These are phyloP conservation scores for Silybum marianum DNA, from an alignment of 129 eudicot species.

Conservation along the genomic window DNA sequence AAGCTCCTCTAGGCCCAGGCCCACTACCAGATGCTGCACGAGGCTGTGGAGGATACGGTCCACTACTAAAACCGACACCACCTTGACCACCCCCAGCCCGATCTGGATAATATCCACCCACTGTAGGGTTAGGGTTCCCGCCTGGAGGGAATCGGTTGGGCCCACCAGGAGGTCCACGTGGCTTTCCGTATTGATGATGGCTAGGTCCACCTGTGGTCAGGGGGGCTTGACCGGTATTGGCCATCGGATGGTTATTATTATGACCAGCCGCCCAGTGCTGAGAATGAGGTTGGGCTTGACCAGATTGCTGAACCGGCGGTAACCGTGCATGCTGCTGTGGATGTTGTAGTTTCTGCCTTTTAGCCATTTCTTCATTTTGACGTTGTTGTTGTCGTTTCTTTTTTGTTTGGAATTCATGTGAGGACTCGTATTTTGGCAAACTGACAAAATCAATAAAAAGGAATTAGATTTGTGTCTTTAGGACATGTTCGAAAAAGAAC, in stretches of 20 bases:
- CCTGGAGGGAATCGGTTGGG: constrained; percentile 71
- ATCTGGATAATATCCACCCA: constrained; percentile 65
- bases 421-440: constrained; percentile 79
- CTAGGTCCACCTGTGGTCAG: constrained; percentile 53
- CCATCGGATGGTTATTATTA: constrained; percentile 42
- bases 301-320: constrained; percentile 76
- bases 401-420: constrained; percentile 90
- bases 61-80: constrained; percentile 49
- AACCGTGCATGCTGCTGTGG: constrained; percentile 67
- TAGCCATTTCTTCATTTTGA: constrained; percentile 73
- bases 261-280: constrained; percentile 64
- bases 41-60: constrained; percentile 61
- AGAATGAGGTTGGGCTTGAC: constrained; percentile 59
- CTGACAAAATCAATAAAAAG: constrained; percentile 33
- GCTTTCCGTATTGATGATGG: constrained; percentile 75
- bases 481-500: not conserved
- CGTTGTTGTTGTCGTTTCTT: constrained; percentile 87
- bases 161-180: constrained; percentile 76
- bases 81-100: constrained; percentile 69
- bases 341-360: constrained; percentile 82
- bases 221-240: constrained; percentile 52
- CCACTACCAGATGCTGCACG: constrained; percentile 54
- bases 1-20: constrained; percentile 38
- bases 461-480: not conserved
- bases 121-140: constrained; percentile 56